A percentile compares a stretch with the other conserved stretches of the same genome.
phyloP scores from a whole-genome alignment of 176 grass and related monocot species.

The Oryza australiensis region DNA sequence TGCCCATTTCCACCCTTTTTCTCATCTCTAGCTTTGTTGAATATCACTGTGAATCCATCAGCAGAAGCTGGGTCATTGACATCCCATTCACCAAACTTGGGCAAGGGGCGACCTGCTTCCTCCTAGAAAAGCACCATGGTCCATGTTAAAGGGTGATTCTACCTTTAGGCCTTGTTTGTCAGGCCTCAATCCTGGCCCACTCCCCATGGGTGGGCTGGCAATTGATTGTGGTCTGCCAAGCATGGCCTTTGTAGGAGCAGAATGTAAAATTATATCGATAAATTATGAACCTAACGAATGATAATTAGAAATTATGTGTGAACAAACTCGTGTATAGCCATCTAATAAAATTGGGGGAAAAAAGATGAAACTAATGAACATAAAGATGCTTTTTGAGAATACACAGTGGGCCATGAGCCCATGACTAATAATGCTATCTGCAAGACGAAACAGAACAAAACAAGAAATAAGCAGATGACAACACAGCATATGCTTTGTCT shows the following conservation, averaged over 20 bases:
- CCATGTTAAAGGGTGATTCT: constrained; percentile 10
- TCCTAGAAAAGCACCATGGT: constrained; percentile 45
- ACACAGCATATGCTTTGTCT: too few relatives aligned
- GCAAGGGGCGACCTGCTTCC: constrained; percentile 79
- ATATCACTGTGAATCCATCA: constrained; percentile 87
- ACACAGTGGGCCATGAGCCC: background rate
- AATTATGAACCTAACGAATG: background rate
- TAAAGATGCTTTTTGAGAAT: background rate
- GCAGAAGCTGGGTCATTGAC: constrained; percentile 84
- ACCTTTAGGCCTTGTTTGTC: background rate
- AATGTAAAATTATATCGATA: background rate
- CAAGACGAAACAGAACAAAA: too few relatives aligned
- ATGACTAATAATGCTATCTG: background rate
- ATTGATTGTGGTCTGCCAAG: too few relatives aligned
- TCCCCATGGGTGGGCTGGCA: too few relatives aligned
- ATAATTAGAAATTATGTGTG: background rate
- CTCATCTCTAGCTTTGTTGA: constrained; percentile 96
- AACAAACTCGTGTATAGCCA: background rate
- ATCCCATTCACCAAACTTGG: constrained; percentile 94
- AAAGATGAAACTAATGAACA: background rate
- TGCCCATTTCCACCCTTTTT: constrained; percentile 70
- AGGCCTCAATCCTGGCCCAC: too few relatives aligned
- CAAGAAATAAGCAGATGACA: too few relatives aligned
- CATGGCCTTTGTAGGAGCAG: too few relatives aligned
- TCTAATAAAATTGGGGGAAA: background rate